phyloP scores from a whole-genome alignment of 805 yeast genomes.

The Spencermartinsiella europaea region DNA sequence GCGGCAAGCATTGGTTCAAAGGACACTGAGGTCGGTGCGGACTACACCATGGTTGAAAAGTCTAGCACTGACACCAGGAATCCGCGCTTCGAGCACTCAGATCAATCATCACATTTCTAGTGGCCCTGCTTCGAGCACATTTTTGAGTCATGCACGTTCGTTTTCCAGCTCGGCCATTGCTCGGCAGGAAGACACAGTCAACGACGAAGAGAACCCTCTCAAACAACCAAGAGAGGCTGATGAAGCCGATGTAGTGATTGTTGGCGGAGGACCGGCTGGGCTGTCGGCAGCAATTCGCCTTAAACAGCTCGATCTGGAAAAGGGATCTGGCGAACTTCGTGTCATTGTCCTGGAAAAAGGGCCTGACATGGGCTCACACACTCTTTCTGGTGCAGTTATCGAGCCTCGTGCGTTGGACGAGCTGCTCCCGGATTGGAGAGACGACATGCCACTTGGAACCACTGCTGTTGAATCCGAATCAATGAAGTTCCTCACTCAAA shows the following conservation, averaged over 20 bases:
- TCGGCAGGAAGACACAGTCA: background rate
- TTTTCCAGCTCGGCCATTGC: background rate
- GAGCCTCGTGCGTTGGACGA: constrained; percentile 88
- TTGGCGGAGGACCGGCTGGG: constrained; percentile 98
- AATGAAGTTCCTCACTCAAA: constrained; percentile 62
- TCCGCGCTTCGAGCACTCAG: too few species aligned
- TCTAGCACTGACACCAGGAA: too few species aligned
- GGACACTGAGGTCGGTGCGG: too few species aligned
- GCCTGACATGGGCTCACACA: constrained; percentile 88
- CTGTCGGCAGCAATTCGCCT: constrained; percentile 85
- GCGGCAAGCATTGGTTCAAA: too few species aligned
- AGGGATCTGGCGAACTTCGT: constrained; percentile 62
- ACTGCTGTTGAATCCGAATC: constrained; percentile 73
- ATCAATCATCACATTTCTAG: too few species aligned
- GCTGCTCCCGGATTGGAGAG: constrained; percentile 61
- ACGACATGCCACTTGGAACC: constrained; percentile 48
- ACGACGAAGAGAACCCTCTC: constrained; percentile 3
- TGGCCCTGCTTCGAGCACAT: too few species aligned
- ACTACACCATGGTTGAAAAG: too few species aligned
- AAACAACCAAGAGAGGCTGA: constrained; percentile 71
- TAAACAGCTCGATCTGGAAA: constrained; percentile 73
- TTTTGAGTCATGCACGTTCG: too few species aligned
- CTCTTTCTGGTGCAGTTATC: constrained; percentile 86
- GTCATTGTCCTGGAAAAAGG: constrained; percentile 91
- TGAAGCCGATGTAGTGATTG: constrained; percentile 88